phyloP scores from a whole-genome alignment of 148 eudicot genomes.

The Rheum nobile region DNA sequence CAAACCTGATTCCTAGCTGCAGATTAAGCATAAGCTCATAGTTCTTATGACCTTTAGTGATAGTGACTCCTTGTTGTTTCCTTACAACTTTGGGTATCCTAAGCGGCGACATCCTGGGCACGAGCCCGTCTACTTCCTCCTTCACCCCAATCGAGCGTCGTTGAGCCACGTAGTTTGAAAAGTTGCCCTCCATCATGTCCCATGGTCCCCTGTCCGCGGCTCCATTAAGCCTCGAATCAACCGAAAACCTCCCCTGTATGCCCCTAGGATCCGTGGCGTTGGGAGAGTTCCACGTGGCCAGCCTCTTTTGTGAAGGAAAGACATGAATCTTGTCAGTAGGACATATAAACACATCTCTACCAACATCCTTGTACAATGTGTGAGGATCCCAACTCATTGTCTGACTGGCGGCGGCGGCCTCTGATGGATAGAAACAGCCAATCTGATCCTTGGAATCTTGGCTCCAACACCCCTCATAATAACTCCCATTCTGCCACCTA shows the following conservation, averaged over 20 bases:
- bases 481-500: conserved; percentile 52
- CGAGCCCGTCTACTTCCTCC: neutral
- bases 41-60: conserved; percentile 74
- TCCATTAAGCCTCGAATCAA: conserved; percentile 49
- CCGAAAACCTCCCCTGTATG: conserved; percentile 60
- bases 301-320: conserved; percentile 79
- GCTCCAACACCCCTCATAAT: conserved; percentile 74
- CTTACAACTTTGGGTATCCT: conserved; percentile 53
- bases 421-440: conserved; percentile 39
- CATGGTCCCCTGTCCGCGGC: conserved; percentile 21
- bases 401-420: conserved; percentile 8
- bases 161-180: conserved; percentile 12
- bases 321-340: conserved; percentile 47
- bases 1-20: conserved; percentile 75
- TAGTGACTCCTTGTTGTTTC: conserved; percentile 79
- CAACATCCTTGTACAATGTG: conserved; percentile 35
- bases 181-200: conserved; percentile 28
- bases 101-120: conserved; percentile 27
- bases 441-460: conserved; percentile 38
- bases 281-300: conserved; percentile 58
- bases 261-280: conserved; percentile 29
- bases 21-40: conserved; percentile 92
- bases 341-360: conserved; percentile 35
- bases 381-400: conserved; percentile 57
- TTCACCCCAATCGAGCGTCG: neutral